These are phyloP conservation scores for Neonothopanus nambi DNA, from an alignment of 1,284 basidiomycete species.

Conservation along the genomic window DNA sequence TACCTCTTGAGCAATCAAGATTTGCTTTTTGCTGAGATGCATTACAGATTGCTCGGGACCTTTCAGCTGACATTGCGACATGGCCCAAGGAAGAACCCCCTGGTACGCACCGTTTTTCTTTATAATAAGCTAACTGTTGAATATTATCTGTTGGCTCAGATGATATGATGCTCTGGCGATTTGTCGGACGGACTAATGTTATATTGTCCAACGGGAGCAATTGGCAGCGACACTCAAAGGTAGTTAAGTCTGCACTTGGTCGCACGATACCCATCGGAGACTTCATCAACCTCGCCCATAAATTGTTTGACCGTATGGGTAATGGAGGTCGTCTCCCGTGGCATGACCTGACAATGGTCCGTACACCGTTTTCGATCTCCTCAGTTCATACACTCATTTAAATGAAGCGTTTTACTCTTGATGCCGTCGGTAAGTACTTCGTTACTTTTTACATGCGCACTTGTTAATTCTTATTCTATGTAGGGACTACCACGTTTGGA, in stretches of 20 bases:
- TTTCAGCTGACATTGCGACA: constrained; percentile 19
- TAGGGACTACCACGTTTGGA: constrained; percentile 34
- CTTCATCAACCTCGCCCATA: constrained; percentile 25
- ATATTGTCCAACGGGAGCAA: constrained; percentile 29
- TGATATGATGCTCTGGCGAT: constrained; percentile 22
- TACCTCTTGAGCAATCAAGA: neutral
- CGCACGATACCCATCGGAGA: constrained; percentile 27
- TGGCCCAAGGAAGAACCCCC: constrained; percentile 30
- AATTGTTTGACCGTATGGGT: constrained; percentile 26
- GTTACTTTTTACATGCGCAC: too few species aligned
- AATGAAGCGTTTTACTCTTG: neutral
- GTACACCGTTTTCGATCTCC: neutral
- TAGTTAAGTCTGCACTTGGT: constrained; percentile 28
- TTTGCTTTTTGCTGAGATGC: neutral
- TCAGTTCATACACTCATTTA: neutral
- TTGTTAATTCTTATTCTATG: constrained; percentile 10
- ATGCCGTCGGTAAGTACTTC: neutral
- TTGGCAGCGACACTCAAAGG: constrained; percentile 29
- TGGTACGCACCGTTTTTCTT: constrained; percentile 20
- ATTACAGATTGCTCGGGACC: constrained; percentile 18
- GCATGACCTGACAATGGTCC: constrained; percentile 22
- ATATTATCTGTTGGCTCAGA: too few species aligned
- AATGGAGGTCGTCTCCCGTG: constrained; percentile 22
- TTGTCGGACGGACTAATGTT: constrained; percentile 30
- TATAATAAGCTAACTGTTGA: neutral